These are phyloP conservation scores for Nannizzia gypsea DNA, from an alignment of 2,329 filamentous ascomycete genomes.

Conservation along the genomic window DNA sequence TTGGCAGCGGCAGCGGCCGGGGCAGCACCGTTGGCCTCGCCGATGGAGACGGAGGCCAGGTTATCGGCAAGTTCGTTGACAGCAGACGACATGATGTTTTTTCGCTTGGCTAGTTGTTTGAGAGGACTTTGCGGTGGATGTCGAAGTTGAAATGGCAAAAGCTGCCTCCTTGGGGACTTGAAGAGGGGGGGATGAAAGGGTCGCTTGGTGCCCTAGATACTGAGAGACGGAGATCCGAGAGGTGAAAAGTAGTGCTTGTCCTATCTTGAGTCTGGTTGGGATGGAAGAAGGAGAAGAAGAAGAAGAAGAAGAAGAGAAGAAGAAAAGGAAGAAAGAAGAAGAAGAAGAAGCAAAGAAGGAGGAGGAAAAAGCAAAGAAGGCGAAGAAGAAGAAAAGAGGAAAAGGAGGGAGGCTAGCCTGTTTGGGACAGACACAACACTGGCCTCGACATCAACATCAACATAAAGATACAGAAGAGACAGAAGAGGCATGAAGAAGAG, in stretches of 20 bases:
- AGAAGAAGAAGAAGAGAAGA: conserved; percentile 14
- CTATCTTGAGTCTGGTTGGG: conserved; percentile 1
- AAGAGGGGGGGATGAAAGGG: conserved; percentile 60
- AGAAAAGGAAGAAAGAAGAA: conserved; percentile 6
- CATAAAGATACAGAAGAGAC: too few relatives aligned
- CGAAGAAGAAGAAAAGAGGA: conserved; percentile 13
- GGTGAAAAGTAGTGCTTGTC: conserved; percentile 1
- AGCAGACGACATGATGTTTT: conserved; percentile 71
- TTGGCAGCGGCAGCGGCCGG: conserved; percentile 60
- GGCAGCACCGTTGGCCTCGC: conserved; percentile 44
- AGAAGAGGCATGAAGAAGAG: too few relatives aligned
- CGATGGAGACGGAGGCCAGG: conserved; percentile 55
- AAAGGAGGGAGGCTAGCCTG: conserved; percentile 2
- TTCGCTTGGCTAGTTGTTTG: conserved; percentile 28
- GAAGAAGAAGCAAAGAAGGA: conserved; percentile 10
- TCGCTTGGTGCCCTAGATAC: conserved; percentile 83
- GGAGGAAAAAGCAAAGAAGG: conserved; percentile 11
- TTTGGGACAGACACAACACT: neutral
- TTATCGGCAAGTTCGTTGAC: conserved; percentile 58
- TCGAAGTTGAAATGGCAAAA: conserved; percentile 42
- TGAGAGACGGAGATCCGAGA: conserved; percentile 18
- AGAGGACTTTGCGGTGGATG: conserved; percentile 21
- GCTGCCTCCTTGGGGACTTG: conserved; percentile 36
- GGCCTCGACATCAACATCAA: neutral
- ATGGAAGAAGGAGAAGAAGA: conserved; percentile 15